These are phyloP conservation scores for Cantharellus cinnabarinus DNA, from an alignment of 768 basidiomycete species.

Conservation along the genomic window DNA sequence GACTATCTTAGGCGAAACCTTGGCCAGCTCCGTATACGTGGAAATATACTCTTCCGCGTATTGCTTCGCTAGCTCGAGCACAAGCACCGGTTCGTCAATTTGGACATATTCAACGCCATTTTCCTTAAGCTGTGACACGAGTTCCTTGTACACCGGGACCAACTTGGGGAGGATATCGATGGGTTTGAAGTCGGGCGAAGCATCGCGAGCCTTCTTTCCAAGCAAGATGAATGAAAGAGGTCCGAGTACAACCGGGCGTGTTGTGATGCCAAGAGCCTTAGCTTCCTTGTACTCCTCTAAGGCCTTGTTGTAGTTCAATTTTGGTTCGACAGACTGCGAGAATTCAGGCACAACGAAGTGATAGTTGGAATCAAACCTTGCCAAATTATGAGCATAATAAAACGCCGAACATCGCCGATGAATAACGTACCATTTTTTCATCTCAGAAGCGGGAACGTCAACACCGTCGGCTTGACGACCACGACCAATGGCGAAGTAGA, in stretches of 20 bases:
- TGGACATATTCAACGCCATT: slow-evolving; percentile 92
- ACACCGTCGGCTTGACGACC: slow-evolving; percentile 87
- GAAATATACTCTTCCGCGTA: slow-evolving; percentile 62
- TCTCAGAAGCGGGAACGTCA: slow-evolving; percentile 92
- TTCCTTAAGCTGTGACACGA: slow-evolving; percentile 74
- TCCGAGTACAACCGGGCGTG: slow-evolving; percentile 90
- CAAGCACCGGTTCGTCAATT: slow-evolving; percentile 91
- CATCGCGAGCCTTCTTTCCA: slow-evolving; percentile 76
- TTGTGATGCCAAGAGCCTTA: slow-evolving; percentile 65
- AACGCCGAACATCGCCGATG: slow-evolving; percentile 6
- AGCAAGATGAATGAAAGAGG: slow-evolving; percentile 90
- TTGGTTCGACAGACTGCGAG: slow-evolving; percentile 77
- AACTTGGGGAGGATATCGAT: slow-evolving; percentile 78
- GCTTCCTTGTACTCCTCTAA: slow-evolving; percentile 91
- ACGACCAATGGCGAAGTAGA: slow-evolving; percentile 98
- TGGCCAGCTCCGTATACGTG: slow-evolving; percentile 62
- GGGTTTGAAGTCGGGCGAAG: slow-evolving; percentile 67
- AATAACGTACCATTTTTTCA: slow-evolving; percentile 86
- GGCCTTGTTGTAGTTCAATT: slow-evolving; percentile 88
- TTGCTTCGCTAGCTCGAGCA: slow-evolving; percentile 61
- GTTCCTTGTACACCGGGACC: slow-evolving; percentile 77
- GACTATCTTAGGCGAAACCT: slow-evolving; percentile 77
- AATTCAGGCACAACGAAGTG: slow-evolving; percentile 97
- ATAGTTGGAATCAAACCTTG: slow-evolving; percentile 96
- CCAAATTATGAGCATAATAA: neutral